Evolutionary conservation across 1,284 basidiomycete genomes (phyloP).

Genomic region (Cystobasidium sp.): DNA sequence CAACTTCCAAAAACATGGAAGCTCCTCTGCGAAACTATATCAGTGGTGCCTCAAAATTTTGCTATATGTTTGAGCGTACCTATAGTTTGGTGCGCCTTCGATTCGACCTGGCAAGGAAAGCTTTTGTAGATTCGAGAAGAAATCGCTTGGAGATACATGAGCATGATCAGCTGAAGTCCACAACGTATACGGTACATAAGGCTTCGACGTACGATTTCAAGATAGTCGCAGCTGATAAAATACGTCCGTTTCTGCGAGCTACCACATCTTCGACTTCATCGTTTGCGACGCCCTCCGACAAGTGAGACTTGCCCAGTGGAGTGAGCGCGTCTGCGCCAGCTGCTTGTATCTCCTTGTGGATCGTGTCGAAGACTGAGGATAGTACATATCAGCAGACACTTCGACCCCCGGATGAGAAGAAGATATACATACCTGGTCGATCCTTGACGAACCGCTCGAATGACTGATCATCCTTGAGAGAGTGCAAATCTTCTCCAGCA

Average conservation of each 20-base stretch:
- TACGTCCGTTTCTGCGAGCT: constrained; percentile 78
- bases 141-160: too few relatives aligned
- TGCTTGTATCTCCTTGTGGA: constrained; percentile 85
- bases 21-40: not conserved
- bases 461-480: constrained; percentile 38
- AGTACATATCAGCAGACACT: not conserved
- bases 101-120: constrained; percentile 93
- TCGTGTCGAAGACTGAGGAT: constrained; percentile 83
- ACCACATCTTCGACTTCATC: constrained; percentile 88
- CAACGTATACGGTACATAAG: not conserved
- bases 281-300: constrained; percentile 71
- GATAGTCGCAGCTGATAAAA: constrained; percentile 90
- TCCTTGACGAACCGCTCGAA: constrained; percentile 68
- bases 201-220: constrained; percentile 70
- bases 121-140: constrained; percentile 83
- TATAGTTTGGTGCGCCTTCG: constrained; percentile 90
- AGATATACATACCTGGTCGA: constrained; percentile 67
- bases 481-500: constrained; percentile 64
- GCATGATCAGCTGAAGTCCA: too few relatives aligned
- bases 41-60: not conserved
- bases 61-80: constrained; percentile 67
- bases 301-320: constrained; percentile 69
- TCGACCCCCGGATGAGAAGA: not conserved
- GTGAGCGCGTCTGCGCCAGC: constrained; percentile 79
- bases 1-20: constrained; percentile 24